Evolutionary conservation across 1,284 basidiomycete genomes (phyloP), one percentile per base, ranked within the genome.

Genomic region (Sutorius eximius): DNA sequence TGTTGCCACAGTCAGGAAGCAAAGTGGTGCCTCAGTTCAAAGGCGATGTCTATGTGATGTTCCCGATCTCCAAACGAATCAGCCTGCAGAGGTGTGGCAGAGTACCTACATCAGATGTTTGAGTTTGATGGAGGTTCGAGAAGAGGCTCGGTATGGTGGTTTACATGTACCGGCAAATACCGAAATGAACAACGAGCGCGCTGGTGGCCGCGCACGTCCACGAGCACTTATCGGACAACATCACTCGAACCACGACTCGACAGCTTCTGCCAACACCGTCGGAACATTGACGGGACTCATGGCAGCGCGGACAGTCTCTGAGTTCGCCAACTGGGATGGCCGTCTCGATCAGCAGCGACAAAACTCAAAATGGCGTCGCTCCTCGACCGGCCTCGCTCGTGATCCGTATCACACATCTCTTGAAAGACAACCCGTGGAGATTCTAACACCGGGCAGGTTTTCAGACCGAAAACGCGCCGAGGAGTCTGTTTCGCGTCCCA

Each of bases 321-420:
- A 67, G 27, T 49, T 53, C 41, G 49, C 56, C 9, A 53, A 40
- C 20, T 64, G 65, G 68, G 63, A 69, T 13, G 46, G 48, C 11
- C 55, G 20, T 45, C 59, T 46, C 47, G 43, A 53, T 50, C 53
- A 51, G 20, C 36, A 53, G 13, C 59, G 38, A 18, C 51, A 45
- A 57, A 40, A 18, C n/a, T 29, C 57, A 10, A 51, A 44, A 47
- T 49, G 50, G 61, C 41, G 34, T 32, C 58, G 13, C 47, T 54
- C 61, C 18, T 47, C 67, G 24, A 52, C 65, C 45, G 52, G 10
- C 44, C 52, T 45, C 36, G 45, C 36, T 44, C 53, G 54, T 42
- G 51, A 64, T 53, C 45, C 53, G 13, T 20, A 59, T 33, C 53
- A 50, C 7, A 12, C 55, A 33, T 41, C 51, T 41, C 49, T 45